Conservation (phyloP, 108 stramenopile genomes). For the Fistulifera solaris region DNA sequence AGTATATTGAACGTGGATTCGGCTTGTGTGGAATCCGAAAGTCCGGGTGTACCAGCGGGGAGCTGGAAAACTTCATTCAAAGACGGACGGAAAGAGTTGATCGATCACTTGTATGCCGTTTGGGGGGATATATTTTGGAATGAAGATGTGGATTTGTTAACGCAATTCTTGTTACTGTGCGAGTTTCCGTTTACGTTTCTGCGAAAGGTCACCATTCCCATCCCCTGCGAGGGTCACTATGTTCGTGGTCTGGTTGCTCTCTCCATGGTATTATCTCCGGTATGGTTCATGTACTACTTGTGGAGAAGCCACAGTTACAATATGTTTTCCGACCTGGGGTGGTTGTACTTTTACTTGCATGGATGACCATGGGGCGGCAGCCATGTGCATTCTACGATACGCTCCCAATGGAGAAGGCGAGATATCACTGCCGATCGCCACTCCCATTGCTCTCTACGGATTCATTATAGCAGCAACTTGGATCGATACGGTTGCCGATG, state of each 20-base stretch:
- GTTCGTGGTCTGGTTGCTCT: conserved; percentile 64
- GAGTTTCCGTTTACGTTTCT: conserved; percentile 73
- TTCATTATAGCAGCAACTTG: conserved; percentile 87
- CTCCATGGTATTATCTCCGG: conserved; percentile 55
- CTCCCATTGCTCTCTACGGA: conserved; percentile 78
- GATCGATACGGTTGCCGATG: conserved; percentile 91
- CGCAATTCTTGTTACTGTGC: conserved; percentile 49
- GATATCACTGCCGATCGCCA: conserved; percentile 58
- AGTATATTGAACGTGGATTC: conserved; percentile 41
- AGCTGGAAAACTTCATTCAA: conserved; percentile 52
- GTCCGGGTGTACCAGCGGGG: conserved; percentile 20
- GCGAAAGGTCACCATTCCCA: conserved; percentile 61
- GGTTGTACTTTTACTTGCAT: conserved; percentile 25
- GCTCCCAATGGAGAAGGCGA: conserved; percentile 70
- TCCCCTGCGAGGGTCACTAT: conserved; percentile 88
- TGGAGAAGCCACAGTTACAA: conserved; percentile 41
- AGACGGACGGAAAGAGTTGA: conserved; percentile 51
- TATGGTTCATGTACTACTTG: conserved; percentile 68
- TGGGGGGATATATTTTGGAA: conserved; percentile 65
- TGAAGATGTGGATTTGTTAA: conserved; percentile 39
- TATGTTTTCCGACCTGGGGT: conserved; percentile 14
- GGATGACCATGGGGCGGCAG: conserved; percentile 19
- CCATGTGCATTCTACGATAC: conserved; percentile 38
- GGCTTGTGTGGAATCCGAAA: conserved; percentile 47
- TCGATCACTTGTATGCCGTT: conserved; percentile 22